Evolutionary conservation across 148 eudicot genomes (phyloP).

Genomic region (Spergularia marina): DNA sequence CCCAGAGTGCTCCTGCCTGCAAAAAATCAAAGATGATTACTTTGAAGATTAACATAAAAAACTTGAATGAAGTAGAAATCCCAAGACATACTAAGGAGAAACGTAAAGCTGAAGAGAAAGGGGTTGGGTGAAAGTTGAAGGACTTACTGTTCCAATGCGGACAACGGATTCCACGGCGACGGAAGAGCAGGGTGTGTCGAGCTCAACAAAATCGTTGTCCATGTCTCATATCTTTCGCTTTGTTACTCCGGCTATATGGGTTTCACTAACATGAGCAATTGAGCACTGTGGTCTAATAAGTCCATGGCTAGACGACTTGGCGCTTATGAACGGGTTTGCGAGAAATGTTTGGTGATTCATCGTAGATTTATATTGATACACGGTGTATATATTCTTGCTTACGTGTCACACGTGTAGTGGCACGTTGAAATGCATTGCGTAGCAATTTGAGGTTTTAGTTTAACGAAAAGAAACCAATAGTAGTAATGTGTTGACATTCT

Average conservation of each 20-base stretch:
- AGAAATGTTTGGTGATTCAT: no score
- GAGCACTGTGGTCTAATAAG: no score
- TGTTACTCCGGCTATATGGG: not conserved
- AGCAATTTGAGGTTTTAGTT: no score
- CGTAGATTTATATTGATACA: no score
- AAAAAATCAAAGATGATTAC: not conserved
- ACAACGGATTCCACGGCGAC: conserved; percentile 22
- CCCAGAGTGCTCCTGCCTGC: conserved; percentile 90
- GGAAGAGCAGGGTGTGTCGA: conserved; percentile 25
- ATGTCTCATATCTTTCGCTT: conserved; percentile 8
- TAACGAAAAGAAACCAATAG: no score
- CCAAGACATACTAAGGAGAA: not conserved
- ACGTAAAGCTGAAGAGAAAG: not conserved
- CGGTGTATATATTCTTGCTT: no score
- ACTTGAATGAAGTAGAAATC: not conserved
- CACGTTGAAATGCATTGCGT: no score
- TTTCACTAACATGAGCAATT: not conserved
- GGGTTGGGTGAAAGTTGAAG: not conserved
- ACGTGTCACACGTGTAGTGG: no score
- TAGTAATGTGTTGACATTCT: no score
- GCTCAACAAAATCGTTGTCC: conserved; percentile 10
- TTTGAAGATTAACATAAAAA: no score
- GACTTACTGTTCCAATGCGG: conserved; percentile 14
- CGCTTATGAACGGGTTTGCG: no score
- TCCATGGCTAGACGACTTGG: no score